A percentile compares a stretch with the other conserved stretches of the same genome.
Evolutionary conservation across 768 basidiomycete species (phyloP).

Genomic region (Sporobolomyces pararoseus): DNA sequence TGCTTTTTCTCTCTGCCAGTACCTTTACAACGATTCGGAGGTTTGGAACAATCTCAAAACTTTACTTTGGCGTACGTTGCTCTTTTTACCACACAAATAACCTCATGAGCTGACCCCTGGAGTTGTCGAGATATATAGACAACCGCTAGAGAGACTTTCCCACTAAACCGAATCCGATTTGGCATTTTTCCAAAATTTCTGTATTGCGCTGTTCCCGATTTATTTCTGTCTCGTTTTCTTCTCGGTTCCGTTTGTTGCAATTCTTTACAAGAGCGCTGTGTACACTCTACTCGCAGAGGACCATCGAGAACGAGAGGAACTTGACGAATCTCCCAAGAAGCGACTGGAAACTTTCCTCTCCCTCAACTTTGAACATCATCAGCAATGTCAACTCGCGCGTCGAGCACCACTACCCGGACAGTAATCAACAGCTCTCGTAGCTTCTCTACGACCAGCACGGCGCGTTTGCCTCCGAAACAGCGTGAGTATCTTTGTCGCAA

Average conservation of each 20-base stretch:
- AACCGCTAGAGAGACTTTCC: constrained; percentile 21
- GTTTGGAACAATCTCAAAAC: constrained; percentile 76
- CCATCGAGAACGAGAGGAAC: too few relatives aligned
- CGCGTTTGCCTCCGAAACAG: constrained; percentile 19
- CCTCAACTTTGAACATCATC: background rate
- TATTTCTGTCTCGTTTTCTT: too few relatives aligned
- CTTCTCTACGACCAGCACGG: constrained; percentile 20
- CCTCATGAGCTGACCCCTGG: too few relatives aligned
- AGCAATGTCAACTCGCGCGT: constrained; percentile 18
- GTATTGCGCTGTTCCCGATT: background rate
- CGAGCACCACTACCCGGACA: background rate
- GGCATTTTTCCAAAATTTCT: too few relatives aligned
- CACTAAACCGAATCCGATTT: too few relatives aligned
- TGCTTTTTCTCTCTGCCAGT: constrained; percentile 50
- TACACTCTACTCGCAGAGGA: too few relatives aligned
- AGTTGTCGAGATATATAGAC: constrained; percentile 7
- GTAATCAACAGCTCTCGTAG: background rate
- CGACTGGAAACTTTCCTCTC: background rate
- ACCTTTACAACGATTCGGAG: constrained; percentile 91
- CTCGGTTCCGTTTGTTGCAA: too few relatives aligned
- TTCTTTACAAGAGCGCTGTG: background rate
- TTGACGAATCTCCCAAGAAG: background rate
- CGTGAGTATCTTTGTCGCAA: constrained; percentile 4
- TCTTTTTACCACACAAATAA: background rate
- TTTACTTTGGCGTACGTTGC: constrained; percentile 62